Evolutionary conservation across 2,329 filamentous ascomycete species (phyloP), one percentile per base, ranked within the genome.

Genomic region (Cercospora zeina): DNA sequence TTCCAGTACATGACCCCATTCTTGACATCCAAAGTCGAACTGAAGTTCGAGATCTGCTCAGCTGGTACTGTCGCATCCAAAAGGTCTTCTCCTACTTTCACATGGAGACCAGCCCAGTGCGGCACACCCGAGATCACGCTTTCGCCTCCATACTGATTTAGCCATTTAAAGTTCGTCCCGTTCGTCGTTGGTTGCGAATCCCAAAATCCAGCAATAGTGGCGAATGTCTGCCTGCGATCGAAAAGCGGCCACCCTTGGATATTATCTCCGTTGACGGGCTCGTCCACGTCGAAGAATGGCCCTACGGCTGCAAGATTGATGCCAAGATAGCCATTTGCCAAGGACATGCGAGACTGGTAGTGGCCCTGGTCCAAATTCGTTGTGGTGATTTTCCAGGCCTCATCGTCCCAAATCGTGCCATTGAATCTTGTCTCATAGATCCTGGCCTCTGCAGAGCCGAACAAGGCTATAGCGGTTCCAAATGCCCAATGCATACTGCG

Each of bases 101-200:
- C 77, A 36, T 86, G 73, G 37, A 89, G 75, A 1, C 83, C 85
- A 27, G 81, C 81, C 81, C 87, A 89, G 71, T 90, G 88, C 6
- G 89, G 89, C 14, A 91, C 81, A 24, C 89, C 89, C 56, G 83
- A 84, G 65, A 90, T 88, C 55, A 89, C 86, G 67, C 84, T 88
- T 69, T 91, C 88, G 61, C 84, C 83, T 6, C 87, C 87, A 74
- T 89, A 88, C 67, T 90, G 84, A 60, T 84, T 80, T 47, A 91
- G 73, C 87, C 88, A 90, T 0, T 81, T 80, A 67, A 87, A 89
- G 67, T 90, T 90, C 6, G 83, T 82, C 0, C 82, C 81, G 49
- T 84, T 85, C 0, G 82, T 84, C 31, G 78, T 81, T 2, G 80
- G 78, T 70, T 89, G 85, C 2, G 78, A 78, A 64, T 89, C 81